A percentile compares a stretch with the other conserved stretches of the same genome.
These are phyloP conservation scores for Rossbeevera mucosa DNA, from an alignment of 768 basidiomycete species.

Conservation along the genomic window DNA sequence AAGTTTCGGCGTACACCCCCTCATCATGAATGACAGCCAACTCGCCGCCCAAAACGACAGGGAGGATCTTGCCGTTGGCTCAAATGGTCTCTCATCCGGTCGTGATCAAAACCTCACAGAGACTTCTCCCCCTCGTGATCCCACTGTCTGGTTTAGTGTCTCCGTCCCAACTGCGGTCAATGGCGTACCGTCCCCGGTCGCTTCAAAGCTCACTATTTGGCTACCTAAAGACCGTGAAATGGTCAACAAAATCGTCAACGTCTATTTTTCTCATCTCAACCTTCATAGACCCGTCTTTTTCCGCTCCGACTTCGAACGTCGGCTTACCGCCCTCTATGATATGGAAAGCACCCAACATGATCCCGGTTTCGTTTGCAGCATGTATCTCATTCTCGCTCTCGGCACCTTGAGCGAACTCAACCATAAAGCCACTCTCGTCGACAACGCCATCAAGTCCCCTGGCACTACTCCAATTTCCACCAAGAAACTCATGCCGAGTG, in stretches of 20 bases:
- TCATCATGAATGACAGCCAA: conserved; percentile 62
- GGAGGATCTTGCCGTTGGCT: conserved; percentile 77
- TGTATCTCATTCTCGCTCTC: conserved; percentile 74
- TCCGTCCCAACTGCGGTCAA: conserved; percentile 46
- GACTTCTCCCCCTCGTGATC: conserved; percentile 54
- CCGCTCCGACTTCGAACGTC: conserved; percentile 62
- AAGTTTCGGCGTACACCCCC: conserved; percentile 71
- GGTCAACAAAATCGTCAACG: conserved; percentile 56
- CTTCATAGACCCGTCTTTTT: conserved; percentile 73
- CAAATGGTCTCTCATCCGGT: conserved; percentile 63
- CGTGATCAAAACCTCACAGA: conserved; percentile 59
- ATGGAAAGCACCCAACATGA: conserved; percentile 51
- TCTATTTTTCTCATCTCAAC: conserved; percentile 76
- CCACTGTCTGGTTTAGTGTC: conserved; percentile 56
- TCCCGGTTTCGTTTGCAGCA: conserved; percentile 73
- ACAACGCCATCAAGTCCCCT: conserved; percentile 39
- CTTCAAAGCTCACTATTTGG: conserved; percentile 46
- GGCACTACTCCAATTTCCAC: conserved; percentile 36
- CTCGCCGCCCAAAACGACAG: conserved; percentile 49
- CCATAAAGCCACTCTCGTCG: conserved; percentile 54
- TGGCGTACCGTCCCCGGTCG: conserved; percentile 14
- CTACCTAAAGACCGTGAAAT: conserved; percentile 73
- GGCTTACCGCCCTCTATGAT: conserved; percentile 63
- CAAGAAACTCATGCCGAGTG: conserved; percentile 53
- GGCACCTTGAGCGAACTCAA: conserved; percentile 82